phyloP scores from a whole-genome alignment of 2,329 filamentous ascomycete species.

The Penicillium oxalicum region DNA sequence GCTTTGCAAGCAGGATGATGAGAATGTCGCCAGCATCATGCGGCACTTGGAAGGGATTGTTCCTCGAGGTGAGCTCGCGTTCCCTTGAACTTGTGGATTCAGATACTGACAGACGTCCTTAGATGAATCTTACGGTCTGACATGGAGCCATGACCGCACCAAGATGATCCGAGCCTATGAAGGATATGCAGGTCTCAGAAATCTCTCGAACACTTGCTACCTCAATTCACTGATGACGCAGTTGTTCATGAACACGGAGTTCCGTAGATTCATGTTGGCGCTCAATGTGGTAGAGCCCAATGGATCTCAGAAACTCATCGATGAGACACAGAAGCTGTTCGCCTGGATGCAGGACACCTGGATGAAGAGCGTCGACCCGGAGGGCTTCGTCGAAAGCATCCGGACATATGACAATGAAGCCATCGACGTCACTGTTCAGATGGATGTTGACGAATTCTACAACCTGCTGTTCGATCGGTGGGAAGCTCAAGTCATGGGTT shows the following conservation, averaged over 20 bases:
- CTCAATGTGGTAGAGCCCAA: slow-evolving; percentile 52
- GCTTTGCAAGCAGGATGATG: slow-evolving; percentile 46
- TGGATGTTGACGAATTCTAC: slow-evolving; percentile 98
- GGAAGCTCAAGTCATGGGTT: slow-evolving; percentile 69
- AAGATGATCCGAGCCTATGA: slow-evolving; percentile 67
- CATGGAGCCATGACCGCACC: slow-evolving; percentile 57
- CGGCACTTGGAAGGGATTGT: slow-evolving; percentile 47
- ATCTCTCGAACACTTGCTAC: slow-evolving; percentile 94
- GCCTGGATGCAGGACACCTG: slow-evolving; percentile 78
- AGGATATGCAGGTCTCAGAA: slow-evolving; percentile 83
- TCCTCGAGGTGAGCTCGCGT: slow-evolving; percentile 41
- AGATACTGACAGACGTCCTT: slow-evolving; percentile 1
- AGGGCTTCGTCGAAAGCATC: slow-evolving; percentile 66
- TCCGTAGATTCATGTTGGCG: slow-evolving; percentile 75
- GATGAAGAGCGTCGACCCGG: slow-evolving; percentile 66
- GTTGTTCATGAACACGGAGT: slow-evolving; percentile 89
- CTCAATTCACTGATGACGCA: slow-evolving; percentile 92
- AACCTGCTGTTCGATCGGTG: slow-evolving; percentile 87
- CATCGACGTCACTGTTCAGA: slow-evolving; percentile 84
- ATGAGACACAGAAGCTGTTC: slow-evolving; percentile 75
- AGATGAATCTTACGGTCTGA: slow-evolving; percentile 4
- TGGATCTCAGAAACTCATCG: slow-evolving; percentile 61
- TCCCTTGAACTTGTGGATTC: slow-evolving; percentile 7
- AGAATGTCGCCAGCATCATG: slow-evolving; percentile 50
- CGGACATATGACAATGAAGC: slow-evolving; percentile 73